Evolutionary conservation across 164 flowering plant genomes (phyloP).

Genomic region (Cinnamomum chago): DNA sequence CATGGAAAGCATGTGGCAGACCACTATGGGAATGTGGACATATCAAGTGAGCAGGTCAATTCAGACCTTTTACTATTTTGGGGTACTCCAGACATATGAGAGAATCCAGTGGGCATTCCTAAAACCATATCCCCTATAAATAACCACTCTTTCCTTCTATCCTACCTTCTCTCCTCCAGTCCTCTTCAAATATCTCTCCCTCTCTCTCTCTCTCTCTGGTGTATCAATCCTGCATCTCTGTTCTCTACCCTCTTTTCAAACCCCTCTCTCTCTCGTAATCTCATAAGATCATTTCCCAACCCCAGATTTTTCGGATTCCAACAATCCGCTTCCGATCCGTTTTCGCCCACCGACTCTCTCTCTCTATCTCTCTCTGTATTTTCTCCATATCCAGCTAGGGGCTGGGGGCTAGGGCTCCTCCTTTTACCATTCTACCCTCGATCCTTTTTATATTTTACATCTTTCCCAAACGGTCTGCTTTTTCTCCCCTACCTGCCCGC

Average conservation of each 20-base stretch:
- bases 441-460: not conserved
- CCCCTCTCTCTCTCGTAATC: not conserved
- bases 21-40: no score
- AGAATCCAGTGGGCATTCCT: not conserved
- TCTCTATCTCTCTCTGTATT: not conserved
- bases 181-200: not conserved
- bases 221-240: no score
- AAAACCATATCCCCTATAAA: not conserved
- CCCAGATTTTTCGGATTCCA: not conserved
- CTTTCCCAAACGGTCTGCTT: conserved; percentile 2
- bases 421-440: not conserved
- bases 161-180: not conserved
- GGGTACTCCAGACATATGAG: conserved; percentile 1
- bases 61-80: no score
- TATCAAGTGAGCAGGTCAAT: no score
- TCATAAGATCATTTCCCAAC: not conserved
- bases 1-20: no score
- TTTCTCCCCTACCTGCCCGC: not conserved
- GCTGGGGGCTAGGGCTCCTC: no score
- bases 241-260: no score
- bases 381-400: no score
- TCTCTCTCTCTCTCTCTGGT: not conserved
- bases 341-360: conserved; percentile 8
- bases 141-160: not conserved
- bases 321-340: conserved; percentile 12